Base-by-base conservation (phyloP, 2,329 filamentous ascomycete species). In the Cladobotryum mycophilum region DNA sequence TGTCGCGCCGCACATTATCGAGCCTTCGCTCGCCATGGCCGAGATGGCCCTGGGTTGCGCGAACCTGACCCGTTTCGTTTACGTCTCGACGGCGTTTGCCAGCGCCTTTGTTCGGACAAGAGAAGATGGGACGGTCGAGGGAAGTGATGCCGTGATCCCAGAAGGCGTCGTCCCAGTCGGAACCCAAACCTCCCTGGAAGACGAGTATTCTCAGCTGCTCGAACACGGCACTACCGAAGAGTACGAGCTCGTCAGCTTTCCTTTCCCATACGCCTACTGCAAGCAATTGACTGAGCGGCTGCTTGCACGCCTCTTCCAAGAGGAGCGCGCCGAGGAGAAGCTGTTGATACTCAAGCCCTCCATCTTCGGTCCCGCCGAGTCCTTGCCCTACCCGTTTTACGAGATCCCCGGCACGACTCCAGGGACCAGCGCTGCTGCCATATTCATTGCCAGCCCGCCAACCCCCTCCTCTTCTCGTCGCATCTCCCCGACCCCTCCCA, bases 231-330 rank as follows among this genome's bases (percentile, higher is more conserved):
- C 13, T 18, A 49, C 47, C 5, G 11, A 15, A 3, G 47, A 49
- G 40, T 49, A 14, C 20, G 12, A 25, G 5, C 12, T 36, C 15
- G 47, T 49, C 17, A 20, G 35, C 13, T 35, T 35, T 35, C 36
- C 34, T 9, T 37, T 14, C n/a, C 14, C 40, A 9, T 43, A 49
- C 30, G 43, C 22, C 13, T 49, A 49, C 25, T 30, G 40, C 5
- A 49, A 49, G 22, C 40, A 35, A n/a, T 20, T 49, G 33, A 44
- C 47, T 8, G 47, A 49, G 13, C 38, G 47, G 15, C 15, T 49
- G 8, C 20, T 49, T 4, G 5, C 13, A 3, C 35, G 30, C 7
- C 14, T 35, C 30, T 49, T 49, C 25, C 22, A 36, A n/a, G 11
- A 20, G 12, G 25, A 18, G 4, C 12, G 15, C 17, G 18, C 12